Conservation (phyloP, 768 basidiomycete genomes). For the Trametopsis cervina region DNA sequence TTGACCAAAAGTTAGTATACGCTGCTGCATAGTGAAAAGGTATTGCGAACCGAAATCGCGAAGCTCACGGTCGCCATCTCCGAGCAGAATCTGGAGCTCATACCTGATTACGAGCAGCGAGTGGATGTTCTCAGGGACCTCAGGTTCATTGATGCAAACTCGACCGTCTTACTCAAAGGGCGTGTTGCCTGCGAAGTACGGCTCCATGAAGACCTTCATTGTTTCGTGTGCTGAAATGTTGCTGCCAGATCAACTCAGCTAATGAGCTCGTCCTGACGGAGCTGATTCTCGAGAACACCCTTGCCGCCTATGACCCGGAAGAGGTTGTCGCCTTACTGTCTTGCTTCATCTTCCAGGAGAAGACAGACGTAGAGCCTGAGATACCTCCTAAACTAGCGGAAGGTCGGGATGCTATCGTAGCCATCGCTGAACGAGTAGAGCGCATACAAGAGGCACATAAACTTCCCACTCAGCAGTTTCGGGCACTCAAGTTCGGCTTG, state of each 20-base stretch:
- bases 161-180: slow-evolving; percentile 92
- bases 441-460: slow-evolving; percentile 75
- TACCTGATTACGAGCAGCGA: slow-evolving; percentile 96
- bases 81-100: slow-evolving; percentile 92
- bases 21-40: slow-evolving; percentile 66
- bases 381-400: slow-evolving; percentile 74
- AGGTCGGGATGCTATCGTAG: slow-evolving; percentile 72
- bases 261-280: slow-evolving; percentile 95
- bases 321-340: slow-evolving; percentile 96
- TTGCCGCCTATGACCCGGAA: slow-evolving; percentile 86
- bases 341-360: slow-evolving; percentile 97
- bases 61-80: slow-evolving; percentile 80
- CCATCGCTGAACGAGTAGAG: slow-evolving; percentile 73
- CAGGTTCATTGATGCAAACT: slow-evolving; percentile 92
- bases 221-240: background rate
- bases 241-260: slow-evolving; percentile 87
- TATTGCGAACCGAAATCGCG: slow-evolving; percentile 68
- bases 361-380: slow-evolving; percentile 83
- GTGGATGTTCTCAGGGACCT: slow-evolving; percentile 87
- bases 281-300: slow-evolving; percentile 90
- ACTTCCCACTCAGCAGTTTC: slow-evolving; percentile 74
- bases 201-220: background rate
- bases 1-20: slow-evolving; percentile 50
- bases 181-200: slow-evolving; percentile 94
- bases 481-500: slow-evolving; percentile 82